phyloP scores from a whole-genome alignment of 208 protist species.

The Leishmania turanica region DNA sequence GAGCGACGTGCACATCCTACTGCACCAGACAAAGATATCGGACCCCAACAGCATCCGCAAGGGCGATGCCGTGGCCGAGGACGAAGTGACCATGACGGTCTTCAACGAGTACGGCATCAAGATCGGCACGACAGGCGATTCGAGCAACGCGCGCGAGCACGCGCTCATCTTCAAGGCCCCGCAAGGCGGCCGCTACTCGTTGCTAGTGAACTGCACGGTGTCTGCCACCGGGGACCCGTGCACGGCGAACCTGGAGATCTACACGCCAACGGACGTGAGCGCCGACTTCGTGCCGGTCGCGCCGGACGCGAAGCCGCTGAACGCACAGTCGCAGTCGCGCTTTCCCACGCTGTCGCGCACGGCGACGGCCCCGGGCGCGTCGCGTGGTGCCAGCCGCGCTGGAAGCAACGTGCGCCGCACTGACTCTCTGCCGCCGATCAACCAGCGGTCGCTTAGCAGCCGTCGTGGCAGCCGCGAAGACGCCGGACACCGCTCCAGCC shows the following conservation, averaged over 20 bases:
- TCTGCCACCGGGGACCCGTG: constrained; percentile 34
- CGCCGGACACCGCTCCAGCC: constrained; percentile 18
- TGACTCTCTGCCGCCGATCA: constrained; percentile 49
- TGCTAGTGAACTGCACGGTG: constrained; percentile 48
- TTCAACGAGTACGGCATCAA: constrained; percentile 81
- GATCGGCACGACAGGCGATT: constrained; percentile 58
- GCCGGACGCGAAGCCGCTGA: constrained; percentile 64
- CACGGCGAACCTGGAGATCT: constrained; percentile 56
- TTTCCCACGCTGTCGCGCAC: constrained; percentile 62
- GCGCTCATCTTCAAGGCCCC: constrained; percentile 70
- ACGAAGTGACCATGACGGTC: constrained; percentile 55
- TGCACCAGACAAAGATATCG: constrained; percentile 64
- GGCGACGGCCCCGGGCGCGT: constrained; percentile 48
- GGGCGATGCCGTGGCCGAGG: constrained; percentile 62
- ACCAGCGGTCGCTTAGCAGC: constrained; percentile 40
- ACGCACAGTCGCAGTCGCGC: constrained; percentile 41
- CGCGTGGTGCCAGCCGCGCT: constrained; percentile 45
- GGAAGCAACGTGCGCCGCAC: constrained; percentile 45
- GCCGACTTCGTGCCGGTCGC: constrained; percentile 59
- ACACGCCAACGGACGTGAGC: constrained; percentile 48
- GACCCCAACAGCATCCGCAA: constrained; percentile 36
- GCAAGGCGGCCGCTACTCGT: constrained; percentile 67
- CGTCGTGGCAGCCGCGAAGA: constrained; percentile 38
- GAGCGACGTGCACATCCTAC: constrained; percentile 82
- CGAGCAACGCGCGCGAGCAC: constrained; percentile 74